Percentiles rank a stretch among this genome's conserved stretches.
These are phyloP conservation scores for Coemansia sp. DNA, from an alignment of 192 early-diverging fungal species.

Conservation along the genomic window DNA sequence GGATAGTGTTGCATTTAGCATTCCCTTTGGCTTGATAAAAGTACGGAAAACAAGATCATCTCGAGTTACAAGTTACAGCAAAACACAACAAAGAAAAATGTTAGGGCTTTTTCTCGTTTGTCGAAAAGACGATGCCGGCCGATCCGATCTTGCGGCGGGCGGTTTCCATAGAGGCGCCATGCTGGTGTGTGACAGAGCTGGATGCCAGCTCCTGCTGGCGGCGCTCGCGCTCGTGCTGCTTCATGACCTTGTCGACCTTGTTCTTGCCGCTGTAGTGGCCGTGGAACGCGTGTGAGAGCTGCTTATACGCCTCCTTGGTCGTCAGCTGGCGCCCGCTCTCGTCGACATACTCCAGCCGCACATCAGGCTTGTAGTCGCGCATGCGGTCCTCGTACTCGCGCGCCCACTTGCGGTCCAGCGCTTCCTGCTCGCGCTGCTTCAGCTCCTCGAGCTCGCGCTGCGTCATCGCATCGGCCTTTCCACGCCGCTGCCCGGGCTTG, in stretches of 20 bases:
- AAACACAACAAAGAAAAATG: neutral
- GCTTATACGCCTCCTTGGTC: slow-evolving; percentile 89
- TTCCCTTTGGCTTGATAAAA: too few relatives aligned
- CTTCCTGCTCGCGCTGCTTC: slow-evolving; percentile 38
- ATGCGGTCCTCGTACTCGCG: slow-evolving; percentile 80
- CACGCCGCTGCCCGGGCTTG: slow-evolving; percentile 9
- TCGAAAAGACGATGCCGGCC: slow-evolving; percentile 69
- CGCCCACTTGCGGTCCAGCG: slow-evolving; percentile 61
- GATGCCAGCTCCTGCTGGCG: slow-evolving; percentile 71
- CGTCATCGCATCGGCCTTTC: slow-evolving; percentile 45
- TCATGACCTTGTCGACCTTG: slow-evolving; percentile 88
- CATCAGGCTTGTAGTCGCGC: slow-evolving; percentile 87
- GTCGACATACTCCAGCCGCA: slow-evolving; percentile 90
- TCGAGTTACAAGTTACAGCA: too few relatives aligned
- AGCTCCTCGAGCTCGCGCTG: slow-evolving; percentile 40
- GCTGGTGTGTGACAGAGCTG: slow-evolving; percentile 60
- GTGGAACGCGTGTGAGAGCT: slow-evolving; percentile 93
- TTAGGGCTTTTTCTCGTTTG: neutral
- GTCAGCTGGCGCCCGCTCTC: slow-evolving; percentile 76
- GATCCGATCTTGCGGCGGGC: slow-evolving; percentile 65
- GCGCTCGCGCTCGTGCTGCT: slow-evolving; percentile 79
- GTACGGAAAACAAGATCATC: too few relatives aligned
- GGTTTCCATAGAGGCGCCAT: slow-evolving; percentile 69
- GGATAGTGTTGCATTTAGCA: too few relatives aligned
- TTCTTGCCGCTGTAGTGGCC: slow-evolving; percentile 89